These are phyloP conservation scores for Jackrogersella minutella DNA, from an alignment of 495 filamentous ascomycete genomes.

Conservation along the genomic window DNA sequence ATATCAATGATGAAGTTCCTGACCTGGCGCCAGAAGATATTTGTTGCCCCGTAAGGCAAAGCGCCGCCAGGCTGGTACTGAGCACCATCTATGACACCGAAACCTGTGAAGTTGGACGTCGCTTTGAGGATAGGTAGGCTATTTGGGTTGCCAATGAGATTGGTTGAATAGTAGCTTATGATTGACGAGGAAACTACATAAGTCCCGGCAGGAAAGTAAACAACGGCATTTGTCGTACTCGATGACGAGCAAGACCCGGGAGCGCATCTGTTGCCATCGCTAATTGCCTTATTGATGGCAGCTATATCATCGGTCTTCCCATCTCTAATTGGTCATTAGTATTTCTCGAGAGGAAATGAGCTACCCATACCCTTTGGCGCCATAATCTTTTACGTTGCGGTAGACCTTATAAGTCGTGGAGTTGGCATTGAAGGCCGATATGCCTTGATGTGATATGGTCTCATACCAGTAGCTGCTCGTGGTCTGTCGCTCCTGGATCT, in stretches of 20 bases:
- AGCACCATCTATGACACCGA: constrained; percentile 71
- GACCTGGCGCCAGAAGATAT: constrained; percentile 79
- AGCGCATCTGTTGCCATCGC: constrained; percentile 76
- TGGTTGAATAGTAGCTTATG: constrained; percentile 70
- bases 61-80: constrained; percentile 44
- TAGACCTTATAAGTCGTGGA: constrained; percentile 58
- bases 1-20: constrained; percentile 77
- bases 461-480: constrained; percentile 53
- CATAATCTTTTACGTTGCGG: constrained; percentile 66
- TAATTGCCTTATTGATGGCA: constrained; percentile 84
- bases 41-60: constrained; percentile 62
- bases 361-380: constrained; percentile 54
- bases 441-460: constrained; percentile 56
- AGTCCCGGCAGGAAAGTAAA: constrained; percentile 82
- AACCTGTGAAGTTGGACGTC: constrained; percentile 62
- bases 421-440: constrained; percentile 53
- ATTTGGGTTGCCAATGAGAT: constrained; percentile 75
- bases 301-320: constrained; percentile 81
- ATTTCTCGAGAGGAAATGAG: background rate
- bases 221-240: constrained; percentile 74
- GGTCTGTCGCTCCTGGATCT: constrained; percentile 31
- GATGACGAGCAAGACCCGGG: constrained; percentile 74
- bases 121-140: constrained; percentile 71
- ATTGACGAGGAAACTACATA: constrained; percentile 74
- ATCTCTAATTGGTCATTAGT: constrained; percentile 51